Evolutionary conservation across 306 rosid genomes (phyloP).

Genomic region (Cucurbita argyrosperma): DNA sequence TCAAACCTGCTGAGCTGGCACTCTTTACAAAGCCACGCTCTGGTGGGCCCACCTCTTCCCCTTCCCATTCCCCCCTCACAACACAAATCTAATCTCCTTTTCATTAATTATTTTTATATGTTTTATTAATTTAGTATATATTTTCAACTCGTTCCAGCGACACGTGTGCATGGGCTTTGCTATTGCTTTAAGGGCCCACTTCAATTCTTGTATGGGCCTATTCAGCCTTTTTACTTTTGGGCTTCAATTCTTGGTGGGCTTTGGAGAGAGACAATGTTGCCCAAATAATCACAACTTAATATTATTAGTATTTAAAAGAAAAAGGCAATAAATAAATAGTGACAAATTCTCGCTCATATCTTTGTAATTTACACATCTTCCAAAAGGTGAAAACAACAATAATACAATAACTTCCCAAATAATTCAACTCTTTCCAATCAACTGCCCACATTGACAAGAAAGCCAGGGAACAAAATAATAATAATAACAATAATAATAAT

Average conservation of each 20-base stretch:
- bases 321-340: background rate
- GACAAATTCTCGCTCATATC: background rate
- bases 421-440: background rate
- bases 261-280: too few relatives aligned
- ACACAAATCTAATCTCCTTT: background rate
- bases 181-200: background rate
- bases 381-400: background rate
- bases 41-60: background rate
- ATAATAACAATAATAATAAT: too few relatives aligned
- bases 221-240: background rate
- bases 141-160: background rate
- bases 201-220: background rate
- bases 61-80: background rate
- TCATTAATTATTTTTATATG: background rate
- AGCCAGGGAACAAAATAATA: too few relatives aligned
- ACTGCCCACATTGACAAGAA: background rate
- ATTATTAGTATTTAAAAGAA: too few relatives aligned
- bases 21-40: slow-evolving; percentile 6
- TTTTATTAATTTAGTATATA: background rate
- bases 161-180: too few relatives aligned
- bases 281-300: too few relatives aligned
- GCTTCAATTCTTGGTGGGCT: too few relatives aligned
- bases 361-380: background rate
- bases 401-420: background rate
- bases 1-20: slow-evolving; percentile 8